A percentile compares a stretch with the other conserved stretches of the same genome.
These are phyloP conservation scores for Gossypium schwendimanii DNA, from an alignment of 441 rosid genomes.

Conservation along the genomic window DNA sequence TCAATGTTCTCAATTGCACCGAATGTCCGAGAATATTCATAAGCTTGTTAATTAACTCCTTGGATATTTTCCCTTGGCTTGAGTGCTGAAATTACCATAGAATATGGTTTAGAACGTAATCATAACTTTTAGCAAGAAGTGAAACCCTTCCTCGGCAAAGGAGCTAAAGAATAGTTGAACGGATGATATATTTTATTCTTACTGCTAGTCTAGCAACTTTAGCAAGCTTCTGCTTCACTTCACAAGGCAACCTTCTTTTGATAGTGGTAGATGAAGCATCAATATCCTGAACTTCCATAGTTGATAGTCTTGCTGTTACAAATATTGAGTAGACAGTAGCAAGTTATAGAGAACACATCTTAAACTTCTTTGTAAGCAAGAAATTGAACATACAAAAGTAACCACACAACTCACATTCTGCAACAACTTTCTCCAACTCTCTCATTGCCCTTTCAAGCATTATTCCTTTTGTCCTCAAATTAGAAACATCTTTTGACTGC, in stretches of 20 bases:
- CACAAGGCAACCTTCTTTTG: slow-evolving; percentile 31
- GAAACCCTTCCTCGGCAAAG: not conserved
- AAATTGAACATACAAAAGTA: not conserved
- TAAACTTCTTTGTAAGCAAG: slow-evolving; percentile 5
- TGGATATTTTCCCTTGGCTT: slow-evolving; percentile 36
- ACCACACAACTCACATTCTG: slow-evolving; percentile 28
- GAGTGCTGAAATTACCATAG: slow-evolving; percentile 24
- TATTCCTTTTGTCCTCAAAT: slow-evolving; percentile 24
- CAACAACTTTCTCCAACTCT: slow-evolving; percentile 36
- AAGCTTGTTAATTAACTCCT: slow-evolving; percentile 31
- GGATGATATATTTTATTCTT: not conserved
- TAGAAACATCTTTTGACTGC: slow-evolving; percentile 22
- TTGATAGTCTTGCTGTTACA: slow-evolving; percentile 25
- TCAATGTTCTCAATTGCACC: slow-evolving; percentile 35
- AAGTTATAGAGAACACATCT: slow-evolving; percentile 1
- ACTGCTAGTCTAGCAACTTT: slow-evolving; percentile 39
- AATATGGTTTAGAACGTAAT: slow-evolving; percentile 5
- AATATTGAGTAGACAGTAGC: not conserved
- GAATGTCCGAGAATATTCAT: slow-evolving; percentile 37
- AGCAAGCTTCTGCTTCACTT: slow-evolving; percentile 38
- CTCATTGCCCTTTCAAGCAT: slow-evolving; percentile 37
- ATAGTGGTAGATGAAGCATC: slow-evolving; percentile 24
- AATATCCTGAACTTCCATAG: slow-evolving; percentile 22
- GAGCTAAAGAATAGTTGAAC: not conserved
- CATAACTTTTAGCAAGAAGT: slow-evolving; percentile 1